A percentile compares a stretch with the other conserved stretches of the same genome.
Evolutionary conservation across 1,139 yeast genomes (phyloP).

Genomic region (Taphrina wiesneri): DNA sequence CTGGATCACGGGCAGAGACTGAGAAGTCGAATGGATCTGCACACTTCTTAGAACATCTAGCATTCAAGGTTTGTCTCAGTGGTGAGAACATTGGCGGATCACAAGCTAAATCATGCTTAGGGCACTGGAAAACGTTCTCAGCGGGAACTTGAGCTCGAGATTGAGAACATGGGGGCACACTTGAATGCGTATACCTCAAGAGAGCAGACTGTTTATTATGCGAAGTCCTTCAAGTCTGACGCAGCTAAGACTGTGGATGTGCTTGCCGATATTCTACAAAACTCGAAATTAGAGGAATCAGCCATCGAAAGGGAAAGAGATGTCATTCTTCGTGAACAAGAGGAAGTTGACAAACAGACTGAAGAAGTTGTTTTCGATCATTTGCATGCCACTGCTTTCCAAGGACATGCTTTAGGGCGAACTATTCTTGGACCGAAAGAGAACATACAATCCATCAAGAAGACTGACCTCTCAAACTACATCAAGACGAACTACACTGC

Average conservation of each 20-base stretch:
- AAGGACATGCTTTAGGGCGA: conserved; percentile 89
- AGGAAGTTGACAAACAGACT: conserved; percentile 96
- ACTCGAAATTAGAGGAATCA: conserved; percentile 72
- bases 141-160: conserved; percentile 80
- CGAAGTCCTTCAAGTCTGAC: conserved; percentile 78
- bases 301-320: conserved; percentile 96
- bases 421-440: conserved; percentile 96
- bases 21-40: conserved; percentile 88
- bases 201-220: conserved; percentile 95
- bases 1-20: conserved; percentile 96
- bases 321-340: conserved; percentile 92
- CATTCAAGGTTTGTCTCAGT: conserved; percentile 59
- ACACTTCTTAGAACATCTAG: conserved; percentile 91
- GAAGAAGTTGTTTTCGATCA: conserved; percentile 98
- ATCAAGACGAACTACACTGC: conserved; percentile 88
- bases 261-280: conserved; percentile 82
- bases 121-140: conserved; percentile 88
- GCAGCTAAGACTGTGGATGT: conserved; percentile 85
- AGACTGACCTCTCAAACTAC: conserved; percentile 73
- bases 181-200: conserved; percentile 59
- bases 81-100: neutral
- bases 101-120: neutral
- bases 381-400: conserved; percentile 87
- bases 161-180: conserved; percentile 95
- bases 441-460: conserved; percentile 75